phyloP scores from a whole-genome alignment of 2,329 filamentous ascomycete species.

The Ceratocystis colombiana region DNA sequence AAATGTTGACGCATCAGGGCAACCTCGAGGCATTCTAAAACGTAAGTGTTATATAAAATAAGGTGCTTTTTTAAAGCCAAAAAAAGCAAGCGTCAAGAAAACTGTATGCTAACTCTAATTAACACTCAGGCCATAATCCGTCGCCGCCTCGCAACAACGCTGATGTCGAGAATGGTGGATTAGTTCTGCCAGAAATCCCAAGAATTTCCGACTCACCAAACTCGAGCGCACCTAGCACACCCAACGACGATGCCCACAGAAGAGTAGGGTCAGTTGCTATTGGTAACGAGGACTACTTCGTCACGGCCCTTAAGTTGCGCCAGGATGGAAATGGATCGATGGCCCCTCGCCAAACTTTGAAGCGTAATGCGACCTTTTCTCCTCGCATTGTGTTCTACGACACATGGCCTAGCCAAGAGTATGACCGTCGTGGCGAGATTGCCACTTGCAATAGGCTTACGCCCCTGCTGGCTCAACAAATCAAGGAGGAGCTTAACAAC shows the following conservation, averaged over 20 bases:
- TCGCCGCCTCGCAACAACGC: conserved; percentile 18
- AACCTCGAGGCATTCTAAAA: conserved; percentile 87
- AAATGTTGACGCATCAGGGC: conserved; percentile 44
- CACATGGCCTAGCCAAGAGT: conserved; percentile 91
- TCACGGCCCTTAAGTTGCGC: conserved; percentile 61
- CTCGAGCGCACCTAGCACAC: conserved; percentile 80
- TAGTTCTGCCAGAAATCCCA: conserved; percentile 48
- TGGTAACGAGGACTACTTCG: conserved; percentile 82
- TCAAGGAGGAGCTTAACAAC: conserved; percentile 97
- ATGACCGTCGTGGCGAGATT: conserved; percentile 90
- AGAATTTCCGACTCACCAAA: conserved; percentile 65
- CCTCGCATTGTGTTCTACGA: conserved; percentile 91
- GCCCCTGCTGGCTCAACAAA: conserved; percentile 94
- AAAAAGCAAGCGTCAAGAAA: conserved; percentile 36
- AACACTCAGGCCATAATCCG: conserved; percentile 15
- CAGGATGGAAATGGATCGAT: conserved; percentile 71
- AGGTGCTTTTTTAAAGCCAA: conserved; percentile 6
- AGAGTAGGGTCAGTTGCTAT: conserved; percentile 61
- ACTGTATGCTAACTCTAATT: background rate
- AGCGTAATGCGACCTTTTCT: conserved; percentile 66
- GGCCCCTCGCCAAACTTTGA: conserved; percentile 59
- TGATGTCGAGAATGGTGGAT: conserved; percentile 14
- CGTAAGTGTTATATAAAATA: conserved; percentile 42
- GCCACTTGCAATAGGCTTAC: conserved; percentile 96
- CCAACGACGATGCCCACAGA: conserved; percentile 65